Percentiles rank a stretch among this genome's conserved stretches.
Evolutionary conservation across 352 stramenopile species (phyloP).

Genomic region (Phytophthora meadii): DNA sequence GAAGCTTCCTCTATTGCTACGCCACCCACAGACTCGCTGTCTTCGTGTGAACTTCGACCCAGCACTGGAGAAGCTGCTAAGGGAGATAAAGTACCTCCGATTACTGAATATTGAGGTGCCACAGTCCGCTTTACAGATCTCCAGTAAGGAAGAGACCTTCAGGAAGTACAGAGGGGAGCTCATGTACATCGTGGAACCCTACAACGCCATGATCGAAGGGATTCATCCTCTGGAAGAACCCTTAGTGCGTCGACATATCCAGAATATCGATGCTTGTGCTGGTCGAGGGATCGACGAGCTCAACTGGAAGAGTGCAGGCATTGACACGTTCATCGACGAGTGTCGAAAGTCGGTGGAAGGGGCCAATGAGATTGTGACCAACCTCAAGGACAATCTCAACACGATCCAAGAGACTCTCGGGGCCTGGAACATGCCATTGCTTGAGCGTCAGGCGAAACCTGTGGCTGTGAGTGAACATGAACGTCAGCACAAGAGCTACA

Average conservation of each 20-base stretch:
- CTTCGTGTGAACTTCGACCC: constrained; percentile 98
- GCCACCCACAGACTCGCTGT: constrained; percentile 89
- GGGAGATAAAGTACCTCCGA: constrained; percentile 98
- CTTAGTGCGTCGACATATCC: constrained; percentile 94
- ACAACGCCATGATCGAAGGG: constrained; percentile 97
- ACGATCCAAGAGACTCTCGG: constrained; percentile 94
- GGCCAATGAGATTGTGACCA: constrained; percentile 94
- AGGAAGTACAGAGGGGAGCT: constrained; percentile 96
- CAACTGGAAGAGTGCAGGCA: constrained; percentile 96
- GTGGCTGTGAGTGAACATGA: constrained; percentile 97
- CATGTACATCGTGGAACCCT: constrained; percentile 97
- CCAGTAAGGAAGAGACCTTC: constrained; percentile 95
- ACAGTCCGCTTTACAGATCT: constrained; percentile 95
- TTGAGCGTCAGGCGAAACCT: constrained; percentile 96
- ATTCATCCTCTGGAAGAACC: constrained; percentile 97
- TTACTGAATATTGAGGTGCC: constrained; percentile 96
- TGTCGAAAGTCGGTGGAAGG: constrained; percentile 83
- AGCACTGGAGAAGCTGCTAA: constrained; percentile 95
- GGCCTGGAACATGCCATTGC: constrained; percentile 93
- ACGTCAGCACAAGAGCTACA: constrained; percentile 94
- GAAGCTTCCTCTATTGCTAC: constrained; percentile 93
- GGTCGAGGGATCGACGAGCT: constrained; percentile 94
- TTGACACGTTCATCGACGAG: constrained; percentile 95
- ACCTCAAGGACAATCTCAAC: constrained; percentile 97
- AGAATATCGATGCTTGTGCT: constrained; percentile 96